Evolutionary conservation across 2,329 filamentous ascomycete species (phyloP), one percentile per base, ranked within the genome.

Genomic region (Alternaria incomplexa): DNA sequence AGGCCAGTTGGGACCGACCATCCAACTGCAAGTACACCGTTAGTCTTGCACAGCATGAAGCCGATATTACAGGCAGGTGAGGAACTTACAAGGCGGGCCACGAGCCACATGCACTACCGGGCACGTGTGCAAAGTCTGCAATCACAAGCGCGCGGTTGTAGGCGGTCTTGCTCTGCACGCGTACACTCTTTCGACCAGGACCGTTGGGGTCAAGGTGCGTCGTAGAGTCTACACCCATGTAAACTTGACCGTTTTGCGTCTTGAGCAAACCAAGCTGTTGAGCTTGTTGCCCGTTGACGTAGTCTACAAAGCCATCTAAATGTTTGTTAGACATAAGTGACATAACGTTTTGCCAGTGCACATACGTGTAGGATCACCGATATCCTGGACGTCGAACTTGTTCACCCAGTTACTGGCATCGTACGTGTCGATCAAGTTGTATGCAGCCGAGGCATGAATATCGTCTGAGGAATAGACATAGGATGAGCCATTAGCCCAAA

Each of bases 1-100:
- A 6, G 80, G 80, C 80, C 80, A 81, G 61, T 79, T 77, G 5
- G 76, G 77, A 2, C 80, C 79, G 23, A 80, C 67, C 72, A 79
- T 77, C 79, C 79, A 80, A 62, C 77, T 78, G 12, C 10, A 6
- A n/a, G 25, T 20, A 15, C 12, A 46, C 69, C n/a, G 69, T 67
- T 46, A 45, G 40, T 43, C 11, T 47, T 17, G 22, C n/a, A 9
- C n/a, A 6, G 48, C 2, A 12, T 10, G 30, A 8, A 23, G 8
- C 5, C n/a, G n/a, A 17, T 4, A 20, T 50, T 46, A 20, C 47
- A 23, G 3, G 15, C 15, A n/a, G 7, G n/a, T 22, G 13, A 11
- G 26, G 9, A 22, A 64, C 66, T 40, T 72, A 79, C 73, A 79
- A 81, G 28, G 79, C 77, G 11, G 80, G 80, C 79, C 80, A 81